Percentiles rank a stretch among this genome's conserved stretches.
These are phyloP conservation scores for Helianthus annuus DNA, from an alignment of 129 eudicot genomes.

Conservation along the genomic window HanXRQr2.0-SUNRISE NC_035447.2:16834789-16835288, in stretches of 20 bases:
- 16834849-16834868: conserved; percentile 41
- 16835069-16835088: background rate
- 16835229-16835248: background rate
- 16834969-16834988: conserved; percentile 88
- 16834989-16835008: conserved; percentile 93
- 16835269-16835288: background rate
- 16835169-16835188: conserved; percentile 89
- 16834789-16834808: conserved; percentile 73
- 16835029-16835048: conserved; percentile 64
- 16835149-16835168: conserved; percentile 94
- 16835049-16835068: background rate
- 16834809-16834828: conserved; percentile 73
- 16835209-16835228: too few species aligned
- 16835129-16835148: conserved; percentile 66
- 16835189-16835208: conserved; percentile 38
- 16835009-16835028: conserved; percentile 78
- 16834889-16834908: background rate
- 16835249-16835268: background rate
- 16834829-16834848: conserved; percentile 87
- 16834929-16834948: conserved; percentile 42
- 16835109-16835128: conserved; percentile 93
- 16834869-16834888: background rate
- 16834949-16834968: conserved; percentile 84
- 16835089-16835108: conserved; percentile 13
- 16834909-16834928: background rate